A percentile compares a stretch with the other conserved stretches of the same genome.
These are phyloP conservation scores for Xanthoconium separans DNA, from an alignment of 1,284 basidiomycete species.

Conservation along the genomic window DNA sequence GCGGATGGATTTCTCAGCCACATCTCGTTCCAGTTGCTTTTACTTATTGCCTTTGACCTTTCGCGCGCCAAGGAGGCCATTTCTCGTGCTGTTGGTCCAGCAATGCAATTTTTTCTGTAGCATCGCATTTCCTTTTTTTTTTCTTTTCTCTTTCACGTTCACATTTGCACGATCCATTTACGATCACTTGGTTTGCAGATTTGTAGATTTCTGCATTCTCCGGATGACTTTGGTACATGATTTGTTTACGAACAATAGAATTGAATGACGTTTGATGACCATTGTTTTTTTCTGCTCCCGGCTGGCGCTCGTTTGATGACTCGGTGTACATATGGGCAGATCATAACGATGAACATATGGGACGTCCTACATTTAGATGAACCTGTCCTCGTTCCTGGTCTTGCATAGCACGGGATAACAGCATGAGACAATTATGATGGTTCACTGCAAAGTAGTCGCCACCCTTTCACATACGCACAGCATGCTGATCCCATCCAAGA, in stretches of 20 bases:
- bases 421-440: no score
- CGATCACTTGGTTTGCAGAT: conserved; percentile 22
- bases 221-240: conserved; percentile 22
- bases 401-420: no score
- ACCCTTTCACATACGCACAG: conserved; percentile 12
- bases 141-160: conserved; percentile 18
- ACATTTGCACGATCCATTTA: conserved; percentile 18
- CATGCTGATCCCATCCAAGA: not conserved
- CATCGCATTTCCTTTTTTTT: conserved; percentile 30
- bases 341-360: conserved; percentile 8
- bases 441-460: not conserved
- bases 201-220: conserved; percentile 31
- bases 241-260: conserved; percentile 22
- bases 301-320: conserved; percentile 2
- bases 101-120: conserved; percentile 29
- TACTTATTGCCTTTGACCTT: conserved; percentile 35
- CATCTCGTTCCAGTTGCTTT: conserved; percentile 22
- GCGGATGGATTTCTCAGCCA: conserved; percentile 35
- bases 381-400: no score
- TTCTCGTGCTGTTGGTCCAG: conserved; percentile 31
- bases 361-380: no score
- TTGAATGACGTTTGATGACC: conserved; percentile 26
- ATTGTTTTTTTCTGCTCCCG: not conserved
- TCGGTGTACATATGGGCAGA: conserved; percentile 6
- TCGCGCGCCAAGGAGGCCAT: conserved; percentile 28